These are phyloP conservation scores for Globisporangium solare DNA, from an alignment of 352 stramenopile genomes.

Conservation along the genomic window DNA sequence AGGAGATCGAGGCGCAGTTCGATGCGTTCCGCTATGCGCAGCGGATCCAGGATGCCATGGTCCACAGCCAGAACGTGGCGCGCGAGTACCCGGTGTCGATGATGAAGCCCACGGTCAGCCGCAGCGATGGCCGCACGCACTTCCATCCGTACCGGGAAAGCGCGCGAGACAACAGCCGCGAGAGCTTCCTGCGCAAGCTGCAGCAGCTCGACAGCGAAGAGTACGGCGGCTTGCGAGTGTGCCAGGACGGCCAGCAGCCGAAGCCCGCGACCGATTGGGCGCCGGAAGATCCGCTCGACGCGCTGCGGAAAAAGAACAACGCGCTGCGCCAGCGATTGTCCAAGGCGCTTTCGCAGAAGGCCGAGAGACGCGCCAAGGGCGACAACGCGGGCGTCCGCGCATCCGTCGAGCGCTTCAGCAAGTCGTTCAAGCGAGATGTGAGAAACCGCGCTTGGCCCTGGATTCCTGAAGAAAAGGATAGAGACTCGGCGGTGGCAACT, in stretches of 20 bases:
- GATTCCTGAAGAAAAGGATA: too few species aligned
- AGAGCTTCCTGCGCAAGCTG: slow-evolving; percentile 34
- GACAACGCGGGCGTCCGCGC: slow-evolving; percentile 1
- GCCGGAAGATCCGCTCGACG: slow-evolving; percentile 29
- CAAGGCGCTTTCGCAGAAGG: slow-evolving; percentile 25
- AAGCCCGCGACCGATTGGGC: slow-evolving; percentile 13
- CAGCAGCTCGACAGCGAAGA: slow-evolving; percentile 38
- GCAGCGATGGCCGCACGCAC: background rate
- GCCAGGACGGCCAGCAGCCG: slow-evolving; percentile 24
- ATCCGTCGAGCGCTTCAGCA: too few species aligned
- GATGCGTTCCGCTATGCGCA: slow-evolving; percentile 48
- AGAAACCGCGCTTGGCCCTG: background rate
- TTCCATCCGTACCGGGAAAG: slow-evolving; percentile 6
- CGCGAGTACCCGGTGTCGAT: slow-evolving; percentile 39
- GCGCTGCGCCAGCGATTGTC: slow-evolving; percentile 30
- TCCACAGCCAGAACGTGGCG: slow-evolving; percentile 40
- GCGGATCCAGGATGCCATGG: slow-evolving; percentile 41
- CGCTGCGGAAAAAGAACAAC: slow-evolving; percentile 30
- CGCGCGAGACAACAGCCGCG: slow-evolving; percentile 22
- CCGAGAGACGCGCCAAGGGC: slow-evolving; percentile 6
- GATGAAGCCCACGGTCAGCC: slow-evolving; percentile 15
- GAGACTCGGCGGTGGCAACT: too few species aligned
- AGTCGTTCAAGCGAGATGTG: slow-evolving; percentile 5
- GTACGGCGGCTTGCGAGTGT: slow-evolving; percentile 24
- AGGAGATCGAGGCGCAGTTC: slow-evolving; percentile 37